These are phyloP conservation scores for Xylaria acuta DNA, from an alignment of 495 filamentous ascomycete species.

Conservation along the genomic window DNA sequence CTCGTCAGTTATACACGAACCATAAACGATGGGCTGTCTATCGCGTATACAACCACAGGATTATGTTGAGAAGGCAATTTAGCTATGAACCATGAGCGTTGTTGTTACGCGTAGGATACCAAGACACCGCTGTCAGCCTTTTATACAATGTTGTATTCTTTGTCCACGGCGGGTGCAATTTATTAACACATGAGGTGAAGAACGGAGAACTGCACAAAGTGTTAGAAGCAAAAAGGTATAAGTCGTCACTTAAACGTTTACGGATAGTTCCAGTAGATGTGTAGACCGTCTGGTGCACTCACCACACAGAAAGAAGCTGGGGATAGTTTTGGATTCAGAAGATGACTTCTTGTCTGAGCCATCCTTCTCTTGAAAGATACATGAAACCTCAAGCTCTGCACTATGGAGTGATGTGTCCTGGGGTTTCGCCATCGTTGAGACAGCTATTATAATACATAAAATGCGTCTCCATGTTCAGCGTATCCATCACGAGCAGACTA, in stretches of 20 bases:
- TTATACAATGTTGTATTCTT: background rate
- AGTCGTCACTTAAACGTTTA: too few relatives aligned
- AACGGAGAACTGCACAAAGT: background rate
- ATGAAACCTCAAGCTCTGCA: background rate
- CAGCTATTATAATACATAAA: conserved; percentile 28
- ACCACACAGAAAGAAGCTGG: background rate
- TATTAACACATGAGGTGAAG: background rate
- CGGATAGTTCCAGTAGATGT: background rate
- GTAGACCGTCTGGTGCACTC: background rate
- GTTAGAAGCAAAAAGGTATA: background rate
- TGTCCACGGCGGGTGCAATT: background rate
- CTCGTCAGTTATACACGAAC: background rate
- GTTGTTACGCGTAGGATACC: background rate
- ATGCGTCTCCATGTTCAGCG: conserved; percentile 17
- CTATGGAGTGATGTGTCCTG: background rate
- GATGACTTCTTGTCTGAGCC: background rate
- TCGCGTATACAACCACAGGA: background rate
- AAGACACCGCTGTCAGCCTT: background rate
- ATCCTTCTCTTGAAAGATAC: conserved; percentile 4
- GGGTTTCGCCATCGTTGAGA: conserved; percentile 1
- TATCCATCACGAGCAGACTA: conserved; percentile 12
- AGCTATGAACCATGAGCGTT: background rate
- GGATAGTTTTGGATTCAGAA: background rate
- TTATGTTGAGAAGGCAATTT: background rate
- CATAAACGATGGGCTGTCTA: background rate